Evolutionary conservation across 1,284 basidiomycete species (phyloP).

Genomic region (Pyrrhoderma noxium): DNA sequence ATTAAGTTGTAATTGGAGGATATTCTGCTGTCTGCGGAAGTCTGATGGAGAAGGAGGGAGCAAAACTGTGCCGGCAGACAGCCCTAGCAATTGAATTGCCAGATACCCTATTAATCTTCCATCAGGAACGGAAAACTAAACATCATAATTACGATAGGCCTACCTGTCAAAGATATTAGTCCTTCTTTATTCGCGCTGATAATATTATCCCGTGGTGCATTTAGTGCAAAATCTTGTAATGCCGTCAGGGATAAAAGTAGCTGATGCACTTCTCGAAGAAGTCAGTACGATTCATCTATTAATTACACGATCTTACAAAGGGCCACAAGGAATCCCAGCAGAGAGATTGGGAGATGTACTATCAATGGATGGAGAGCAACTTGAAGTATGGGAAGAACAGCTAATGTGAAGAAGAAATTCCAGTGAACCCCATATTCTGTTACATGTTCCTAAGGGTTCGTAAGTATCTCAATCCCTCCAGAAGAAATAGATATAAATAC

Average conservation of each 20-base stretch:
- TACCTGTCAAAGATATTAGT: conserved; percentile 71
- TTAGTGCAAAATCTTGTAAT: conserved; percentile 59
- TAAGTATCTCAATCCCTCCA: not conserved
- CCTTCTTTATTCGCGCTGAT: conserved; percentile 92
- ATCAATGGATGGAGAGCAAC: conserved; percentile 64
- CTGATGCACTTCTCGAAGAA: conserved; percentile 55
- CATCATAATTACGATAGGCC: conserved; percentile 19
- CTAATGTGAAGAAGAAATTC: conserved; percentile 98
- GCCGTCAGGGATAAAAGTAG: conserved; percentile 46
- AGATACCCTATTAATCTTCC: conserved; percentile 83
- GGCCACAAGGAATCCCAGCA: conserved; percentile 60
- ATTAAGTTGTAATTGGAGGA: not conserved
- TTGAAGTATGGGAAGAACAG: conserved; percentile 71
- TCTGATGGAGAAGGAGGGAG: conserved; percentile 72
- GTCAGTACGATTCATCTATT: not conserved
- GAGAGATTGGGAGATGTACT: conserved; percentile 46
- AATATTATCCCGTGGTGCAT: conserved; percentile 52
- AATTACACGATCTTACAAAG: conserved; percentile 37
- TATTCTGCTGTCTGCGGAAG: conserved; percentile 42
- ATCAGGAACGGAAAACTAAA: too few species aligned
- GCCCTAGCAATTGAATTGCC: conserved; percentile 81
- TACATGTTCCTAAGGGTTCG: conserved; percentile 71
- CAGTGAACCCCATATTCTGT: conserved; percentile 96
- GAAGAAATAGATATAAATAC: conserved; percentile 20
- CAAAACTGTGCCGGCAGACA: conserved; percentile 75